These are phyloP conservation scores for Aspergillus tamarii DNA, from an alignment of 2,329 filamentous ascomycete species.

Conservation along the genomic window DNA sequence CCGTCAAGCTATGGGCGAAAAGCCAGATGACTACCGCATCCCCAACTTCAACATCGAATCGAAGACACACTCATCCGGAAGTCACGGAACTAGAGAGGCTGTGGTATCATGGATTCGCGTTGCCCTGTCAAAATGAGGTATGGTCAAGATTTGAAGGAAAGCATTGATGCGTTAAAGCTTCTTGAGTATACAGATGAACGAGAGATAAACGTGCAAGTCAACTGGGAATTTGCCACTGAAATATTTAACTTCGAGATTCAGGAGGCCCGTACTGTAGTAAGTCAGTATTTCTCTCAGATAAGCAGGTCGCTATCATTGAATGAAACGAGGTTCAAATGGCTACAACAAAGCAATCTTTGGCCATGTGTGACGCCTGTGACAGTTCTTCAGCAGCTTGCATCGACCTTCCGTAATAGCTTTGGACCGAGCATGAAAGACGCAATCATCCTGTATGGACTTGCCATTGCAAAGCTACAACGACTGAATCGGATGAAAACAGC, in stretches of 20 bases:
- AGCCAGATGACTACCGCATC: neutral
- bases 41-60: neutral
- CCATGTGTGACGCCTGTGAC: conserved; percentile 45
- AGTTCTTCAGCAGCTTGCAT: conserved; percentile 50
- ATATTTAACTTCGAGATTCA: conserved; percentile 21
- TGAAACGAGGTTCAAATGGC: conserved; percentile 42
- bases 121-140: conserved; percentile 40
- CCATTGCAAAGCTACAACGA: conserved; percentile 47
- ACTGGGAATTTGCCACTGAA: neutral
- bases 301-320: conserved; percentile 22
- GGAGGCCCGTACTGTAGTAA: conserved; percentile 24
- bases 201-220: neutral
- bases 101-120: conserved; percentile 23
- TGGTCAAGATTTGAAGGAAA: conserved; percentile 41
- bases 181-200: neutral
- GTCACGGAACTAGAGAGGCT: conserved; percentile 31
- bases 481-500: conserved; percentile 49
- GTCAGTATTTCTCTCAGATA: conserved; percentile 18
- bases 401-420: conserved; percentile 32
- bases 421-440: conserved; percentile 38
- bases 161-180: conserved; percentile 38
- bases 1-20: neutral
- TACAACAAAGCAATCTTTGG: conserved; percentile 44
- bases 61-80: neutral
- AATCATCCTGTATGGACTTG: conserved; percentile 45